Evolutionary conservation across 331 rosid species (phyloP).

Genomic region (Arachis monticola): DNA sequence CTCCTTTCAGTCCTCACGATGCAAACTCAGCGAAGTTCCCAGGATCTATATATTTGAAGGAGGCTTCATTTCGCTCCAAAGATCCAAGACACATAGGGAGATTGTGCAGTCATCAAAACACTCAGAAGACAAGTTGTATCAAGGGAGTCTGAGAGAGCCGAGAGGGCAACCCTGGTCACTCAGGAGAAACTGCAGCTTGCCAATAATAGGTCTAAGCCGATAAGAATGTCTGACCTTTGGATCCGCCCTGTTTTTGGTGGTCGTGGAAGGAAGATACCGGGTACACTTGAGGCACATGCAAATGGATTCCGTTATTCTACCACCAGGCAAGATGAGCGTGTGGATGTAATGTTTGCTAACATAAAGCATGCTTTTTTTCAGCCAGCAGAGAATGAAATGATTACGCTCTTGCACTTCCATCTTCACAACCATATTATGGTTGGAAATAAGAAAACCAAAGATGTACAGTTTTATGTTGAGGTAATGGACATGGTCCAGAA

Average conservation of each 20-base stretch:
- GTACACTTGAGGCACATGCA: conserved; percentile 77
- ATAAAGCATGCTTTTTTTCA: conserved; percentile 80
- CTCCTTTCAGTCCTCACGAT: conserved; percentile 76
- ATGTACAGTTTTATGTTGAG: conserved; percentile 77
- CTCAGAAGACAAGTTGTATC: conserved; percentile 81
- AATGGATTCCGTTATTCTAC: conserved; percentile 90
- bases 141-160: conserved; percentile 87
- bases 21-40: conserved; percentile 62
- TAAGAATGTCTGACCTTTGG: conserved; percentile 70
- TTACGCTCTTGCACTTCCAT: conserved; percentile 78
- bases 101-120: conserved; percentile 70
- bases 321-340: conserved; percentile 74
- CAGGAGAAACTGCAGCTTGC: conserved; percentile 83
- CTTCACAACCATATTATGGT: conserved; percentile 87
- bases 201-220: conserved; percentile 76
- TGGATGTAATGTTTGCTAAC: conserved; percentile 70
- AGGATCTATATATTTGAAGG: conserved; percentile 77
- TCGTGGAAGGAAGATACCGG: conserved; percentile 82
- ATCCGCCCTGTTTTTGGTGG: conserved; percentile 85
- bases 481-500: conserved; percentile 91
- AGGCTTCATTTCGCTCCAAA: conserved; percentile 86
- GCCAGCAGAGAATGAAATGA: conserved; percentile 93
- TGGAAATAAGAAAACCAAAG: conserved; percentile 88
- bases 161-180: conserved; percentile 81
- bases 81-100: conserved; percentile 80